Evolutionary conservation across 176 grass and related monocot genomes (phyloP).

Genomic region (Aegilops speltoides): DNA sequence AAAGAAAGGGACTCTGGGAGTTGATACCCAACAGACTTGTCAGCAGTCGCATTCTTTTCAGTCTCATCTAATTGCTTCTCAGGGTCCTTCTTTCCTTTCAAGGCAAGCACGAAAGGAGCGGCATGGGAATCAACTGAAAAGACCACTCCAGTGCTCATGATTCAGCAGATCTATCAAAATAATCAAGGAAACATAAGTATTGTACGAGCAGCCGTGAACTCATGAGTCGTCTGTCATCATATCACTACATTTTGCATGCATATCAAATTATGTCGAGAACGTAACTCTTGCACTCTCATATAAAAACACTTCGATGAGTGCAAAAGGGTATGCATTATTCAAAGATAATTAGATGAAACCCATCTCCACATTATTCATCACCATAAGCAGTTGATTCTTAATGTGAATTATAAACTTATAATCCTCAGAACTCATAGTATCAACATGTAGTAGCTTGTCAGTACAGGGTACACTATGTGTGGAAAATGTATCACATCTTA

Average conservation of each 20-base stretch:
- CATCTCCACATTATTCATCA: not conserved
- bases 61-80: constrained; percentile 12
- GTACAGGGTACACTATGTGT: not conserved
- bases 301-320: not conserved
- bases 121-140: constrained; percentile 58
- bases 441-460: not conserved
- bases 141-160: constrained; percentile 16
- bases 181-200: not conserved
- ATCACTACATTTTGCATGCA: constrained; percentile 7
- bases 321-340: not conserved
- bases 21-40: constrained; percentile 40
- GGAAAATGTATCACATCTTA: not conserved
- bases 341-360: not conserved
- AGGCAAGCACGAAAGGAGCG: constrained; percentile 52
- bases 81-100: not conserved
- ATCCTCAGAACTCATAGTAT: not conserved
- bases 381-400: too few species aligned
- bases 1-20: constrained; percentile 41
- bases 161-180: constrained; percentile 11
- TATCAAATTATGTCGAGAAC: not conserved
- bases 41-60: constrained; percentile 23
- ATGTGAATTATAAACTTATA: too few species aligned
- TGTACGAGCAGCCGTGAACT: not conserved
- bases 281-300: not conserved
- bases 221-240: not conserved